These are phyloP conservation scores for Crotalaria pallida DNA, from an alignment of 306 rosid species.

Conservation along the genomic window DNA sequence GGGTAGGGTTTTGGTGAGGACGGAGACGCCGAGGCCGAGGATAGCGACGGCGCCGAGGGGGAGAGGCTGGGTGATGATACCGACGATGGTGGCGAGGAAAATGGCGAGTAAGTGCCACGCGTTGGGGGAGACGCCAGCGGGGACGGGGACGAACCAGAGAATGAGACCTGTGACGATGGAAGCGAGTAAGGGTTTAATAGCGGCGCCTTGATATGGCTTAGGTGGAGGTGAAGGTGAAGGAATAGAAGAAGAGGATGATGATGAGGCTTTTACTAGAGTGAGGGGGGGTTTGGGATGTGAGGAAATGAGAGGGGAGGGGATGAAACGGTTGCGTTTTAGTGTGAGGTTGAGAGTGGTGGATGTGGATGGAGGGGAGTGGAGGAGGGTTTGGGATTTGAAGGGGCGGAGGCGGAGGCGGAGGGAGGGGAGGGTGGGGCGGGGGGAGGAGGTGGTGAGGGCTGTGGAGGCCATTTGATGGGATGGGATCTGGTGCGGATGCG, in stretches of 20 bases:
- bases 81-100: slow-evolving; percentile 87
- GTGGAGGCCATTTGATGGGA: slow-evolving; percentile 59
- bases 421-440: slow-evolving; percentile 36
- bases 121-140: slow-evolving; percentile 59
- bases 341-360: slow-evolving; percentile 9
- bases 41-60: slow-evolving; percentile 94
- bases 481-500: slow-evolving; percentile 23
- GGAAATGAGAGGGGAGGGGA: background rate
- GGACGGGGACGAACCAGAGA: slow-evolving; percentile 85
- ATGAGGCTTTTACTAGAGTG: slow-evolving; percentile 36
- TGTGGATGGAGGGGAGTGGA: background rate
- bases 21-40: slow-evolving; percentile 79
- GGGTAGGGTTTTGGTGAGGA: slow-evolving; percentile 81
- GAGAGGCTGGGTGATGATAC: slow-evolving; percentile 86
- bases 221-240: slow-evolving; percentile 31
- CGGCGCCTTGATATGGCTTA: slow-evolving; percentile 86
- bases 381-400: background rate
- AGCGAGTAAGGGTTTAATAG: slow-evolving; percentile 69
- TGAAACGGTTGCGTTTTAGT: background rate
- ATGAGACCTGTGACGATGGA: slow-evolving; percentile 71
- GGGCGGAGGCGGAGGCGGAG: slow-evolving; percentile 48
- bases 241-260: slow-evolving; percentile 22
- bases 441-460: slow-evolving; percentile 46
- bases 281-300: slow-evolving; percentile 1
- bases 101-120: slow-evolving; percentile 94